Evolutionary conservation across 2,329 filamentous ascomycete genomes (phyloP).

Genomic region (Neoarthrinium moseri): DNA sequence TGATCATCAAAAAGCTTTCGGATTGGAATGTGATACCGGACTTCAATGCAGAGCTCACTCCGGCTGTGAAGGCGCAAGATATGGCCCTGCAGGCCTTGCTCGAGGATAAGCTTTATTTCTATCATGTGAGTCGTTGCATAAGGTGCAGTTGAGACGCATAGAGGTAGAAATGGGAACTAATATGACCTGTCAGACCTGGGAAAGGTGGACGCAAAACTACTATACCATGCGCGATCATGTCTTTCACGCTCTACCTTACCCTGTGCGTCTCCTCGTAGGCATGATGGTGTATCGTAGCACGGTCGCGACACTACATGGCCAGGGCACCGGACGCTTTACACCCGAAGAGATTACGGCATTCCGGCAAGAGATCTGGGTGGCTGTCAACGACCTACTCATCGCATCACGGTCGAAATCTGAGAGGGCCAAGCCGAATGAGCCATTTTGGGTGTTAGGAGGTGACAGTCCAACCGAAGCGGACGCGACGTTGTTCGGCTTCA

Average conservation of each 20-base stretch:
- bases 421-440: constrained; percentile 19
- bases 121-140: constrained; percentile 35
- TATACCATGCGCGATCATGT: constrained; percentile 53
- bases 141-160: neutral
- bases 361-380: constrained; percentile 52
- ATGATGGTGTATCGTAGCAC: constrained; percentile 43
- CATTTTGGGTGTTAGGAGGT: constrained; percentile 59
- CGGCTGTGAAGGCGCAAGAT: constrained; percentile 43
- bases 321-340: constrained; percentile 53
- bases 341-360: constrained; percentile 46
- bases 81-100: constrained; percentile 51
- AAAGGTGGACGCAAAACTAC: constrained; percentile 61
- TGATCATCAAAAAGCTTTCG: constrained; percentile 51
- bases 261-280: constrained; percentile 49
- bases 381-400: constrained; percentile 43
- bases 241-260: constrained; percentile 49
- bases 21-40: constrained; percentile 41
- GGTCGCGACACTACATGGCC: constrained; percentile 47
- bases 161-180: neutral
- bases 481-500: constrained; percentile 55
- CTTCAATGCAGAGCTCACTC: constrained; percentile 43
- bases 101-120: constrained; percentile 62
- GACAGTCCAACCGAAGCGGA: constrained; percentile 56
- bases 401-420: constrained; percentile 26
- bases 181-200: constrained; percentile 35